Evolutionary conservation across 2,329 filamentous ascomycete genomes (phyloP).

Genomic region (Aschersonia sp.): DNA sequence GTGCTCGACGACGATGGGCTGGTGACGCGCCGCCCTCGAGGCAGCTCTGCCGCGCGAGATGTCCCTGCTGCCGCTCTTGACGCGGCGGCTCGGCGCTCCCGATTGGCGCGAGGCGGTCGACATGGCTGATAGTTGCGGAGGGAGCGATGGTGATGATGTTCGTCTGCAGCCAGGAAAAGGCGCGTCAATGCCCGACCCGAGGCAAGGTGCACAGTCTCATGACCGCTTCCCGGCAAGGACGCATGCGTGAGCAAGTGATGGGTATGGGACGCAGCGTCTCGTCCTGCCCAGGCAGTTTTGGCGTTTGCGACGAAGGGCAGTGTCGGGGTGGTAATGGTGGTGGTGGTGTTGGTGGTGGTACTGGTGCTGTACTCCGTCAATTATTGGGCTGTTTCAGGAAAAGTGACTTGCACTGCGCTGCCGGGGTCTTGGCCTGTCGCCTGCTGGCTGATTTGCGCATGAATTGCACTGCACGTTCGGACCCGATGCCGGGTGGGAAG

Average conservation of each 20-base stretch:
- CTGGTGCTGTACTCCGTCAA: no score
- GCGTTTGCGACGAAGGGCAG: neutral
- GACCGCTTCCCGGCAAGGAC: neutral
- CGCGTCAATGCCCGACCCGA: slow-evolving; percentile 14
- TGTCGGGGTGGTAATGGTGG: no score
- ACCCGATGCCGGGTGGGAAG: no score
- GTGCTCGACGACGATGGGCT: slow-evolving; percentile 36
- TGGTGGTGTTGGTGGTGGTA: no score
- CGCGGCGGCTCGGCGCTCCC: slow-evolving; percentile 27
- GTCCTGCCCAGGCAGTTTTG: neutral
- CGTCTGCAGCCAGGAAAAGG: slow-evolving; percentile 10
- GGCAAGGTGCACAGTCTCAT: slow-evolving; percentile 1
- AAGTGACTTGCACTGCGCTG: neutral
- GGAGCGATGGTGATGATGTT: neutral
- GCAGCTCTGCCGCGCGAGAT: slow-evolving; percentile 24
- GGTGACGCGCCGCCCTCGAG: slow-evolving; percentile 23
- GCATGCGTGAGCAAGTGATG: neutral
- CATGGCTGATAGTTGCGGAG: slow-evolving; percentile 19
- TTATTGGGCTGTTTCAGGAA: neutral
- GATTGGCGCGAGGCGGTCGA: slow-evolving; percentile 36
- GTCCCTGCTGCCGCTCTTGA: slow-evolving; percentile 27
- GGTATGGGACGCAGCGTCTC: neutral
- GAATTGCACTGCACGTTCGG: no score
- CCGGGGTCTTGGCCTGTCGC: neutral
- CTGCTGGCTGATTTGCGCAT: neutral